These are phyloP conservation scores for Diaporthe citriasiana DNA, from an alignment of 2,329 filamentous ascomycete species.

Conservation along the genomic window DNA sequence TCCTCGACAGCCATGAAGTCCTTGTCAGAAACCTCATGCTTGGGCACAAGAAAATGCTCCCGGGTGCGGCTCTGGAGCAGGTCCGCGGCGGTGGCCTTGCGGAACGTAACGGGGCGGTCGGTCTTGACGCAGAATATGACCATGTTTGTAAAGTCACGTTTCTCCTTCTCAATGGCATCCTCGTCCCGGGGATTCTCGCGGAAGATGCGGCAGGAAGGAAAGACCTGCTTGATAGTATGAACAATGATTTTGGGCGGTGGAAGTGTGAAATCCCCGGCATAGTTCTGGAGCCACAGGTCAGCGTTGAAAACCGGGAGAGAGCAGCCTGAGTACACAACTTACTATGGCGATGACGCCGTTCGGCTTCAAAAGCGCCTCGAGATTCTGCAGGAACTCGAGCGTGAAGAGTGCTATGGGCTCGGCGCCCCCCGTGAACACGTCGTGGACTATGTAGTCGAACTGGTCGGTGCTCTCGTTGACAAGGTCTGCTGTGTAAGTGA, in stretches of 20 bases:
- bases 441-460: slow-evolving; percentile 96
- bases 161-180: slow-evolving; percentile 61
- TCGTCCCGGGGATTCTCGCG: slow-evolving; percentile 76
- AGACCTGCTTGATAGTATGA: slow-evolving; percentile 84
- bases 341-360: slow-evolving; percentile 91
- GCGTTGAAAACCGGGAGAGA: slow-evolving; percentile 17
- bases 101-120: slow-evolving; percentile 70
- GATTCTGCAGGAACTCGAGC: slow-evolving; percentile 80
- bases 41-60: slow-evolving; percentile 78
- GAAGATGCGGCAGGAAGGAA: slow-evolving; percentile 92
- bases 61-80: slow-evolving; percentile 80
- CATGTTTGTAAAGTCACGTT: slow-evolving; percentile 91
- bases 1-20: slow-evolving; percentile 60
- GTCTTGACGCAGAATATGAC: slow-evolving; percentile 91
- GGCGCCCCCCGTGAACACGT: slow-evolving; percentile 96
- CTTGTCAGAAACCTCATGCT: slow-evolving; percentile 74
- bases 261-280: slow-evolving; percentile 87
- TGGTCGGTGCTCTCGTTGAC: slow-evolving; percentile 58
- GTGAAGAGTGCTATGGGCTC: slow-evolving; percentile 94
- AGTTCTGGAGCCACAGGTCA: slow-evolving; percentile 74
- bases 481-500: slow-evolving; percentile 71
- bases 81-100: slow-evolving; percentile 74
- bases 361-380: slow-evolving; percentile 79
- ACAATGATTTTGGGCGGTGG: slow-evolving; percentile 84
- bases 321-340: slow-evolving; percentile 53